Evolutionary conservation across 371 early-diverging fungal genomes (phyloP).

Genomic region (Mortierella sp.): DNA sequence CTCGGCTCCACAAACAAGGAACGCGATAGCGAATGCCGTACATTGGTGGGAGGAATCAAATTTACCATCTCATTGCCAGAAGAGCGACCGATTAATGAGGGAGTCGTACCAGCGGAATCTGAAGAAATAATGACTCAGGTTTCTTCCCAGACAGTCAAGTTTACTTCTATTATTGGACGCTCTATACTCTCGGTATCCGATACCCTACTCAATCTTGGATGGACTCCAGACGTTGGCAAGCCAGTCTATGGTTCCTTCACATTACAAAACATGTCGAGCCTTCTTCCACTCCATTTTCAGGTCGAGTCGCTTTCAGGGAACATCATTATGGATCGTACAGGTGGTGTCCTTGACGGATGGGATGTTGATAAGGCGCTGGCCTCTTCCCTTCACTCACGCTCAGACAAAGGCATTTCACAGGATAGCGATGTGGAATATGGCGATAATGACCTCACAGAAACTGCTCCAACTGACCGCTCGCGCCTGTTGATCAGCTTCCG

Average conservation of each 20-base stretch:
- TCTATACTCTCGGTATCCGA: constrained; percentile 81
- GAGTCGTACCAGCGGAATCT: constrained; percentile 3
- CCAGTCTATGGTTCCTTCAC: constrained; percentile 74
- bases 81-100: constrained; percentile 14
- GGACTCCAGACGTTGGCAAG: constrained; percentile 64
- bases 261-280: constrained; percentile 72
- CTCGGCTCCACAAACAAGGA: constrained; percentile 26
- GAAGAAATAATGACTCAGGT: constrained; percentile 57
- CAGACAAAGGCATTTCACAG: constrained; percentile 11
- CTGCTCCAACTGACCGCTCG: constrained; percentile 52
- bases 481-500: constrained; percentile 71
- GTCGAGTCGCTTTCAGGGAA: constrained; percentile 71
- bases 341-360: constrained; percentile 74
- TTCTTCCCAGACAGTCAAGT: constrained; percentile 82
- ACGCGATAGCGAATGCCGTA: constrained; percentile 72
- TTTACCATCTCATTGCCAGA: constrained; percentile 75
- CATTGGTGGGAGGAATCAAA: constrained; percentile 86
- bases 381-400: constrained; percentile 24
- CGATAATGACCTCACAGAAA: constrained; percentile 27
- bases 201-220: constrained; percentile 67
- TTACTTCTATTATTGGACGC: constrained; percentile 85
- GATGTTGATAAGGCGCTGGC: constrained; percentile 40
- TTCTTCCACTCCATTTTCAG: constrained; percentile 74
- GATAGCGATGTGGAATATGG: background rate
- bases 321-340: constrained; percentile 68